Evolutionary conservation across 805 yeast genomes (phyloP).

Genomic region (Yarrowia keelungensis): DNA sequence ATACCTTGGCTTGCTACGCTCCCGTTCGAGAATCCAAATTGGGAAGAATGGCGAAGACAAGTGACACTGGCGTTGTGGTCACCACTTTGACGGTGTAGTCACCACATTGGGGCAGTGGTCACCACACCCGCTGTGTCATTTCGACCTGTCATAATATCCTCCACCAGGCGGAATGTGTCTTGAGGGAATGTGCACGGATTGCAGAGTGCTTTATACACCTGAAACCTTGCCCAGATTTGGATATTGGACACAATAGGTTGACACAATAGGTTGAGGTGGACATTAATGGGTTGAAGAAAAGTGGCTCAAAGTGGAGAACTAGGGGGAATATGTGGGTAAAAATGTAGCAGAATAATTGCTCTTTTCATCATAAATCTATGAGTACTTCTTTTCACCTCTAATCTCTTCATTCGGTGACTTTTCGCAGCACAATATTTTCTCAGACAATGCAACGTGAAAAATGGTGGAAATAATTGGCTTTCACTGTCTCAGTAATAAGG

Average conservation of each 20-base stretch:
- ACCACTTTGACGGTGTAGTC: too few species aligned
- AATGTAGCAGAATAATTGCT: background rate
- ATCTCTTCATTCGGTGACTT: background rate
- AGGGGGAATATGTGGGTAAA: background rate
- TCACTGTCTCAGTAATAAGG: background rate
- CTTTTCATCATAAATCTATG: background rate
- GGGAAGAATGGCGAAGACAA: background rate
- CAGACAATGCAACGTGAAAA: constrained; percentile 1
- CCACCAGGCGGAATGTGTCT: constrained; percentile 5
- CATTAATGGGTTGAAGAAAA: too few species aligned
- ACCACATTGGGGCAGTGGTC: too few species aligned
- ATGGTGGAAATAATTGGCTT: background rate
- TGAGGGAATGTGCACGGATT: constrained; percentile 11
- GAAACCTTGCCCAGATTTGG: constrained; percentile 1
- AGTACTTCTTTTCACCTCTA: too few species aligned
- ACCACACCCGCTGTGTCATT: too few species aligned
- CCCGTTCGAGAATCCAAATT: background rate
- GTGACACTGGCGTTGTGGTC: background rate
- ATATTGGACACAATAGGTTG: background rate
- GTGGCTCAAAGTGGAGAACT: too few species aligned
- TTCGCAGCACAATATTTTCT: background rate
- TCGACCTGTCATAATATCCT: background rate
- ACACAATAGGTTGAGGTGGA: too few species aligned
- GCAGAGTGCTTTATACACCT: background rate
- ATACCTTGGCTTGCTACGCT: background rate